Evolutionary conservation across 805 yeast species (phyloP).

Genomic region (Lipomyces yamanashiensis): DNA sequence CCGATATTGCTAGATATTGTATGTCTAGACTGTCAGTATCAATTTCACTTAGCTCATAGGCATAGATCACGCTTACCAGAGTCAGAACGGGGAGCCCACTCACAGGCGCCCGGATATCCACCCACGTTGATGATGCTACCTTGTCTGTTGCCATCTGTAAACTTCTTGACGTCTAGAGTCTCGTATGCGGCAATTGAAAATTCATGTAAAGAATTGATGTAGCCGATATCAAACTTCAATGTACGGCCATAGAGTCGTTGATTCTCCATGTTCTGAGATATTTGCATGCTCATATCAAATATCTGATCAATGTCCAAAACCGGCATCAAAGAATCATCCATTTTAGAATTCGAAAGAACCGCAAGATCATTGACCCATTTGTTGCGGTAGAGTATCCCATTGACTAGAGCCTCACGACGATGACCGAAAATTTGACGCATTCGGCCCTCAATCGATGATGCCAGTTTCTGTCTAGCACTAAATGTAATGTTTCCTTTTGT

Average conservation of each 20-base stretch:
- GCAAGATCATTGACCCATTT: constrained; percentile 30
- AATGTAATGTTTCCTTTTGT: not conserved
- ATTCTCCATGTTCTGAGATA: not conserved
- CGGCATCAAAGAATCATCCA: not conserved
- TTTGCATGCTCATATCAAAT: constrained; percentile 1
- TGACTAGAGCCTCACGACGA: not conserved
- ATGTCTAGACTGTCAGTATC: constrained; percentile 3
- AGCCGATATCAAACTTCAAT: constrained; percentile 10
- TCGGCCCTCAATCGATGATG: constrained; percentile 11
- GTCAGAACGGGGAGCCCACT: constrained; percentile 30
- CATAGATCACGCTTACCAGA: constrained; percentile 8
- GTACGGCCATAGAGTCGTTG: not conserved
- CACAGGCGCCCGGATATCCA: constrained; percentile 29
- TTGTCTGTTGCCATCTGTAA: constrained; percentile 18
- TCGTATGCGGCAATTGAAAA: not conserved
- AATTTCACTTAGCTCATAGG: not conserved
- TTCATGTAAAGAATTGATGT: constrained; percentile 1
- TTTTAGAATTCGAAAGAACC: constrained; percentile 2
- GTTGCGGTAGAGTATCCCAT: constrained; percentile 18
- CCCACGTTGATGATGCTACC: constrained; percentile 25
- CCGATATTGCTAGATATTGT: constrained; percentile 28
- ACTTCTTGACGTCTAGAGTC: not conserved
- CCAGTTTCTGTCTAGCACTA: not conserved
- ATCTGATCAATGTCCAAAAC: not conserved
- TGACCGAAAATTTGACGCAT: constrained; percentile 20